Base-by-base conservation (phyloP, 208 protist genomes). In the Angomonas deanei region DNA sequence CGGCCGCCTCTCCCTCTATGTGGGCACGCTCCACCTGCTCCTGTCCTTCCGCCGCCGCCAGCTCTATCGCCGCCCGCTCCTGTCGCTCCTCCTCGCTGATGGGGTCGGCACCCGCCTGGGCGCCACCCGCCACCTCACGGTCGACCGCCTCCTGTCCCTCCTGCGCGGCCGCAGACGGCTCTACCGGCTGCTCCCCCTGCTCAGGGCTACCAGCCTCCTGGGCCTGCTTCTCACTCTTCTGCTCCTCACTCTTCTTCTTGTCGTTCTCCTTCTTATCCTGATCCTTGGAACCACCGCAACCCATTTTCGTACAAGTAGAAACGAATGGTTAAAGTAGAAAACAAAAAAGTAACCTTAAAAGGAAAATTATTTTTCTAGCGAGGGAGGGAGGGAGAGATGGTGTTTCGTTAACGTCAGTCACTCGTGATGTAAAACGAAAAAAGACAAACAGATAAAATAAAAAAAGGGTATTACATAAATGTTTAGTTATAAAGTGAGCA, bases 271-370 rank as follows among this genome's bases (percentile, higher is more conserved):
- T 26, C 13, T 34, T 31, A 2, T 61, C 46, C 46, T 68, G 59
- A 19, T 52, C 50, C 56, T 68, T 67, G 3, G 61, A 61, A 27
- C 50, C 32, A 2, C 55, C 46, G 28, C 61, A 63, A 27, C 64
- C 65, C 59, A 64, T 67, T 38, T 19, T 19, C 31, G 19, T 28
- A 26, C 8, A 42, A 65, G 34, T 30, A 31, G 0, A 47, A 62
- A 36, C 15, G 19, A 62, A 60, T 61, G 33, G 33, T 24, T 56
- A 11, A 34, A 23, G 32, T 54, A 56, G 56, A 30, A 65, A 32
- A 64, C 24, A 52, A 21, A 53, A 17, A 28, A 30, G 39, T 30
- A 42, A 36, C 19, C 28, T 36, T 24, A 24, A 28, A 53, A 53
- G 47, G 11, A 26, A n/a, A 53, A 26, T 42, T 42, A n/a, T 42